Conservation (phyloP, 352 stramenopile genomes). For the Phytopythium delawarense region DNA sequence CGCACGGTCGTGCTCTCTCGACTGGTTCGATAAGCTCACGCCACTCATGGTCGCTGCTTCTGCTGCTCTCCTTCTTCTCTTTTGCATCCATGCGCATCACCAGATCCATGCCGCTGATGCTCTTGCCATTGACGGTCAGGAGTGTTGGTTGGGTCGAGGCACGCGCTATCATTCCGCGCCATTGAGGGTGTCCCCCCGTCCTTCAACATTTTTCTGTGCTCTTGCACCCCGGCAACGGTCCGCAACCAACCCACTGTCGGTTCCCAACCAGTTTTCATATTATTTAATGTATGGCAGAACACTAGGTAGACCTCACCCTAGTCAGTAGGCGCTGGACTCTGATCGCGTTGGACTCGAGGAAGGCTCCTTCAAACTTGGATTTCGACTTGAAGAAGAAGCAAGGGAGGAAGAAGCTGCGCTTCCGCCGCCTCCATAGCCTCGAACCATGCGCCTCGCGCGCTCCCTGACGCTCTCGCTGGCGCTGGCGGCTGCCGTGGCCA, state of each 20-base stretch:
- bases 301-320: background rate
- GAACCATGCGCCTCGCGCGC: constrained; percentile 13
- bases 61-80: no score
- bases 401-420: background rate
- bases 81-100: no score
- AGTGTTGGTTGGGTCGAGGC: background rate
- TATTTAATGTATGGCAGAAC: background rate
- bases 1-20: no score
- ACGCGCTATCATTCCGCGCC: constrained; percentile 3
- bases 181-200: background rate
- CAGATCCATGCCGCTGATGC: no score
- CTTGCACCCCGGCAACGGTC: background rate
- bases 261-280: background rate
- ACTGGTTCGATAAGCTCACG: no score
- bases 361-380: constrained; percentile 21
- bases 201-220: background rate
- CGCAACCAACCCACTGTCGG: background rate
- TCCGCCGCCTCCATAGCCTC: background rate
- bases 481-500: constrained; percentile 14
- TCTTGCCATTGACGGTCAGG: background rate
- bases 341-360: background rate
- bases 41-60: no score
- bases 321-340: background rate
- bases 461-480: constrained; percentile 22
- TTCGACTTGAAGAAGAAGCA: constrained; percentile 32